Evolutionary conservation across 176 grass and related monocot species (phyloP).

Genomic region (Chrysopogon serrulatus): DNA sequence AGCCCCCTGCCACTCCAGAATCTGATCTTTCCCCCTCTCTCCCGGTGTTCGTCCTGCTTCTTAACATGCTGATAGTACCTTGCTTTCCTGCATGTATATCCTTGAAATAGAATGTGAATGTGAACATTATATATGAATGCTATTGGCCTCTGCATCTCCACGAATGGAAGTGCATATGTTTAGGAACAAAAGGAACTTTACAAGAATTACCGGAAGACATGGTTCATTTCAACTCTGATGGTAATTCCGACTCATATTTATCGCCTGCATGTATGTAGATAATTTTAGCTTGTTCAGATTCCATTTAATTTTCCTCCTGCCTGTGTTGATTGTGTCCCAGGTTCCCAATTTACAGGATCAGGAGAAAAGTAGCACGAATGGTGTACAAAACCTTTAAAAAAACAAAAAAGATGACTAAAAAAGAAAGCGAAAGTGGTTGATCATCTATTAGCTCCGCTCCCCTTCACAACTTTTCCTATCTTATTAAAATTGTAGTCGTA

Average conservation of each 20-base stretch:
- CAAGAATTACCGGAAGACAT: background rate
- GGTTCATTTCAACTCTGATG: background rate
- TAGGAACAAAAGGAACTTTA: background rate
- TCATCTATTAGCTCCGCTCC: background rate
- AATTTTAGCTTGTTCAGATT: background rate
- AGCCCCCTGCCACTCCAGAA: conserved; percentile 25
- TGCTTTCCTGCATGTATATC: no score
- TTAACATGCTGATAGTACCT: no score
- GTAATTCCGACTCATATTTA: background rate
- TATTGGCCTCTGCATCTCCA: background rate
- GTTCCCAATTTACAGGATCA: background rate
- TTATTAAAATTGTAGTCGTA: background rate
- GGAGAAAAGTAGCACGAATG: background rate
- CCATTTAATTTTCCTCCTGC: background rate
- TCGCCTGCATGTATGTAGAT: background rate
- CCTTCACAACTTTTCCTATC: background rate
- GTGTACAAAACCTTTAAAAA: background rate
- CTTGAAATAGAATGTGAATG: background rate
- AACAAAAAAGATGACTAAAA: background rate
- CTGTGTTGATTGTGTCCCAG: background rate
- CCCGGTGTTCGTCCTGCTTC: no score
- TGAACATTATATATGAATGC: background rate
- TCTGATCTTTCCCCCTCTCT: conserved; percentile 4
- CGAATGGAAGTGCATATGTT: background rate
- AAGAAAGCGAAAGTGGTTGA: no score